Percentiles rank a stretch among this genome's conserved stretches.
Conservation (phyloP, 2,329 filamentous ascomycete species). For the Penicillium sp. region DNA sequence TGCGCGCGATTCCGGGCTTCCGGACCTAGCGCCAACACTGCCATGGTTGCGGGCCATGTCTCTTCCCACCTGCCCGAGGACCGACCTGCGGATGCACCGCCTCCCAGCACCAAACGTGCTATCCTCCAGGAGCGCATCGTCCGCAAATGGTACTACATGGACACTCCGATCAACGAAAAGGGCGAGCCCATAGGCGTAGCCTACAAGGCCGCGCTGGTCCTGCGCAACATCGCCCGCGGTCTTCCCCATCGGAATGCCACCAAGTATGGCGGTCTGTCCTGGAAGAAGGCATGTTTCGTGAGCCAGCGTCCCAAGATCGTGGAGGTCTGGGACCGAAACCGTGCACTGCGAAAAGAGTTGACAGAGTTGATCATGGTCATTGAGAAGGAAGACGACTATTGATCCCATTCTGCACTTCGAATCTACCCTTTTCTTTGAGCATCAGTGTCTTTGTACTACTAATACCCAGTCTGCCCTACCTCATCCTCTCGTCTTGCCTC, state of each 20-base stretch:
- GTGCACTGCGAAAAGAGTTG: conserved; percentile 42
- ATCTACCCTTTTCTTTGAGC: conserved; percentile 11
- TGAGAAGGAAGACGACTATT: conserved; percentile 40
- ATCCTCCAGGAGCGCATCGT: conserved; percentile 42
- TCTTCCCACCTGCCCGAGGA: conserved; percentile 41
- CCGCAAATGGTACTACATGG: conserved; percentile 41
- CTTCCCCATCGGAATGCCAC: conserved; percentile 35
- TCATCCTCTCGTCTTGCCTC: not conserved
- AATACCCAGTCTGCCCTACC: conserved; percentile 23
- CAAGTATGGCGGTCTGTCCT: conserved; percentile 32
- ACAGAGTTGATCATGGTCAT: conserved; percentile 45
- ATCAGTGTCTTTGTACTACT: conserved; percentile 23
- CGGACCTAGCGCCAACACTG: conserved; percentile 35
- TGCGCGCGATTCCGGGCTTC: conserved; percentile 37
- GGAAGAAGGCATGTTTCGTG: conserved; percentile 43
- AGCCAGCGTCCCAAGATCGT: conserved; percentile 40
- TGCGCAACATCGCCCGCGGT: conserved; percentile 48
- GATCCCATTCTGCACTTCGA: conserved; percentile 8
- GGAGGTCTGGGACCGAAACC: conserved; percentile 41
- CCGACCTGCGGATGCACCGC: conserved; percentile 31
- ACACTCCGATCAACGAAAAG: conserved; percentile 43
- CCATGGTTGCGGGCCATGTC: conserved; percentile 41
- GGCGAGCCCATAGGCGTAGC: conserved; percentile 46
- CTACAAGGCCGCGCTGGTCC: conserved; percentile 47
- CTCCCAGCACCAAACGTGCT: conserved; percentile 36